phyloP scores from a whole-genome alignment of 129 eudicot species.

The Escallonia herrerae region DNA sequence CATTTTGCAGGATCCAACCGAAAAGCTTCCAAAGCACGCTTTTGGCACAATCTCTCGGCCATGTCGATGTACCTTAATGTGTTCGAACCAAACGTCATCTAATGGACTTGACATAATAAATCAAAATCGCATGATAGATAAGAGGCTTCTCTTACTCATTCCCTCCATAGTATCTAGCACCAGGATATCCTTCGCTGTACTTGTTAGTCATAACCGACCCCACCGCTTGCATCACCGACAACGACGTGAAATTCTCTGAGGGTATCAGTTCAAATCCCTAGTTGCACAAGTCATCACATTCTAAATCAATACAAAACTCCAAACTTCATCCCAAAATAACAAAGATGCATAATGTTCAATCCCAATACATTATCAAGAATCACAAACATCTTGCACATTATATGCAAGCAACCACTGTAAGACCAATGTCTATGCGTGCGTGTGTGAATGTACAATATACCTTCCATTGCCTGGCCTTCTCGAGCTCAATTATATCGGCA shows the following conservation, averaged over 20 bases:
- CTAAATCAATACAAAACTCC: neutral
- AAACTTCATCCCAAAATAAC: neutral
- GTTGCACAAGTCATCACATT: neutral
- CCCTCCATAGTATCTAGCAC: constrained; percentile 98
- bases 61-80: constrained; percentile 83
- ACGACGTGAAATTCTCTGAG: constrained; percentile 86
- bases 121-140: neutral
- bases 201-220: constrained; percentile 96
- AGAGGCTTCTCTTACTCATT: constrained; percentile 53
- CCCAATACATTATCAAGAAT: neutral
- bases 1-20: constrained; percentile 83
- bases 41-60: constrained; percentile 89
- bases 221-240: constrained; percentile 97
- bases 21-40: constrained; percentile 83
- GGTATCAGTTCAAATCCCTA: constrained; percentile 95
- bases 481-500: constrained; percentile 85
- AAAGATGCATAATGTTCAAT: neutral
- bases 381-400: neutral
- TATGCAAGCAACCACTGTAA: neutral
- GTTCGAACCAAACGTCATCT: neutral
- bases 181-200: constrained; percentile 99
- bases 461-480: constrained; percentile 99
- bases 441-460: constrained; percentile 13
- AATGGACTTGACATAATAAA: neutral
- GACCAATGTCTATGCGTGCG: neutral